Evolutionary conservation across 306 rosid species (phyloP).

Genomic region (Prunus mira): DNA sequence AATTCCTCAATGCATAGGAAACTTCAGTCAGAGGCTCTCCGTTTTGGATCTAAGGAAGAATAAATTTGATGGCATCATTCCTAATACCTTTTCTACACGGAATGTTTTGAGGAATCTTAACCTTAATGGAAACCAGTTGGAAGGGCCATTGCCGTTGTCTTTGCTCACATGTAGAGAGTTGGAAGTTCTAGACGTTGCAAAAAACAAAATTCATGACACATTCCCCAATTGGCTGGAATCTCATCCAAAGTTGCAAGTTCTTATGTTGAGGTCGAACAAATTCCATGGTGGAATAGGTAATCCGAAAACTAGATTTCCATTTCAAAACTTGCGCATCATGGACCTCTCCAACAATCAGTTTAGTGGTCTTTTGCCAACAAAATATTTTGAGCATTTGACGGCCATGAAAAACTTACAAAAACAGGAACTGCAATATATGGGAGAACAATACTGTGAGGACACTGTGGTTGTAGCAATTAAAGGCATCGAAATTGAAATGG

Average conservation of each 20-base stretch:
- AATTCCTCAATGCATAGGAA: too few species aligned
- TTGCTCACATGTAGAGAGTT: neutral
- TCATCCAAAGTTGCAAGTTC: neutral
- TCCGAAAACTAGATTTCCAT: neutral
- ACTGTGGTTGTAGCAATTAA: neutral
- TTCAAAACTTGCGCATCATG: neutral
- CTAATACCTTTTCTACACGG: neutral
- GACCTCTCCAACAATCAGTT: neutral
- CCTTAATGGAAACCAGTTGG: conserved; percentile 8
- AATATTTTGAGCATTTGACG: neutral
- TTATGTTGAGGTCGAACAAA: neutral
- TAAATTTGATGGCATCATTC: conserved; percentile 2
- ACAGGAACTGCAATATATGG: neutral
- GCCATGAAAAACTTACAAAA: neutral
- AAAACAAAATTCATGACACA: neutral
- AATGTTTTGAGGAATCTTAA: neutral
- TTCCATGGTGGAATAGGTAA: neutral
- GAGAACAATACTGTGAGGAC: neutral
- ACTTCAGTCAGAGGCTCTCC: too few species aligned
- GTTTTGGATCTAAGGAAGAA: neutral
- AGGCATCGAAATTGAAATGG: neutral
- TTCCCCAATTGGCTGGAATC: neutral
- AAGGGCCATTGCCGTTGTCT: neutral
- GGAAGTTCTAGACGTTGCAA: too few species aligned
- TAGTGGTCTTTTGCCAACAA: neutral